Conservation (phyloP, 768 basidiomycete genomes). For the Coprinopsis strossmayeri region DNA sequence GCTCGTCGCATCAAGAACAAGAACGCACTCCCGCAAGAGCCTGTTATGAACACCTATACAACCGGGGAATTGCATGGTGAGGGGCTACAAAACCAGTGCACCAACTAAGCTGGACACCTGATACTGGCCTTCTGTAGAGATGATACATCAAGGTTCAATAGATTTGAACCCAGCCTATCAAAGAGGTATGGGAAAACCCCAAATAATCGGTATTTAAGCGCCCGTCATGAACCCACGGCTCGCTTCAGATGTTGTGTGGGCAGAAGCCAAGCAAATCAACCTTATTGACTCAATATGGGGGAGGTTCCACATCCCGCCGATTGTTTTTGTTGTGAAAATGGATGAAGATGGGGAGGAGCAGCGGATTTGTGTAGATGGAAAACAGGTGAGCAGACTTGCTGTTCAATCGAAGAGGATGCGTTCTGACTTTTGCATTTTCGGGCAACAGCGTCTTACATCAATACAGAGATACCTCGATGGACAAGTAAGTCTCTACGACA, state of each 20-base stretch:
- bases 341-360: constrained; percentile 50
- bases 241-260: constrained; percentile 70
- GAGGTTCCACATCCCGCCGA: constrained; percentile 73
- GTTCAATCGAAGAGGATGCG: background rate
- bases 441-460: constrained; percentile 74
- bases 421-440: constrained; percentile 8
- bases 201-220: background rate
- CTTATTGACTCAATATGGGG: constrained; percentile 75
- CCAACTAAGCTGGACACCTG: background rate
- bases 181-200: constrained; percentile 8
- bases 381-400: constrained; percentile 55
- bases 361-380: constrained; percentile 74
- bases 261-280: constrained; percentile 57
- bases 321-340: constrained; percentile 61
- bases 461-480: constrained; percentile 75
- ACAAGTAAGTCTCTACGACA: constrained; percentile 41
- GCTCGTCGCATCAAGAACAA: constrained; percentile 39
- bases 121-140: constrained; percentile 26
- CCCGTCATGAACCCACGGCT: background rate
- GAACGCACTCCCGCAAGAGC: constrained; percentile 32
- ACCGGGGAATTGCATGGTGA: constrained; percentile 43
- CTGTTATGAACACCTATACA: constrained; percentile 30
- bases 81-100: constrained; percentile 10
- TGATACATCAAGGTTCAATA: constrained; percentile 64
- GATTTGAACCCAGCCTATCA: constrained; percentile 48